Percentiles rank a stretch among this genome's conserved stretches.
phyloP scores from a whole-genome alignment of 2,329 filamentous ascomycete genomes.

The Talaromyces piceae region DNA sequence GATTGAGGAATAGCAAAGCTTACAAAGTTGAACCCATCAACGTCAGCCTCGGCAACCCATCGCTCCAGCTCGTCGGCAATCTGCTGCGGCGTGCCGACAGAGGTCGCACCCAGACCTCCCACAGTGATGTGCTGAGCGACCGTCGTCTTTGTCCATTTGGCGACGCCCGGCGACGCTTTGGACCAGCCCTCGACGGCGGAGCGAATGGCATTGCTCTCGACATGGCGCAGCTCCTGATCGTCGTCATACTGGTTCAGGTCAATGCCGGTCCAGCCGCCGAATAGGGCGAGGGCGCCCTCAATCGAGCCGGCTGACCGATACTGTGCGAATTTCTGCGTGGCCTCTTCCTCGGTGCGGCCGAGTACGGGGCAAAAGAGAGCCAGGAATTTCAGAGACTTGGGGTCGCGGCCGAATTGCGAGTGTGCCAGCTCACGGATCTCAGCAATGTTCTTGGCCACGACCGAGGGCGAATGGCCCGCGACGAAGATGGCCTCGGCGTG shows the following conservation, averaged over 20 bases:
- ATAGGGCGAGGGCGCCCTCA: slow-evolving; percentile 62
- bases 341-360: slow-evolving; percentile 59
- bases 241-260: slow-evolving; percentile 55
- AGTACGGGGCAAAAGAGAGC: slow-evolving; percentile 60
- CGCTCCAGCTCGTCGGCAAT: slow-evolving; percentile 61
- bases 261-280: slow-evolving; percentile 68
- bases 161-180: slow-evolving; percentile 50
- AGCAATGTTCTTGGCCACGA: slow-evolving; percentile 55
- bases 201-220: slow-evolving; percentile 56
- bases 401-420: slow-evolving; percentile 49
- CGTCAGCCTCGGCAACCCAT: slow-evolving; percentile 61
- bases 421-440: slow-evolving; percentile 54
- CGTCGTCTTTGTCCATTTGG: slow-evolving; percentile 66
- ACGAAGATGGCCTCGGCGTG: slow-evolving; percentile 68
- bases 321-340: slow-evolving; percentile 55
- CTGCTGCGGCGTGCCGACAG: slow-evolving; percentile 57
- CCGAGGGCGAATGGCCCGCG: slow-evolving; percentile 55
- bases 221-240: slow-evolving; percentile 55
- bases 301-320: slow-evolving; percentile 54
- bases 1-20: slow-evolving; percentile 19
- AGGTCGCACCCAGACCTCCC: slow-evolving; percentile 58
- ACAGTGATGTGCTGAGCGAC: slow-evolving; percentile 61
- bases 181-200: slow-evolving; percentile 45
- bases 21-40: slow-evolving; percentile 70
- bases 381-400: slow-evolving; percentile 57